phyloP scores from a whole-genome alignment of 495 filamentous ascomycete genomes.

The Recurvomyces mirabilis region DNA sequence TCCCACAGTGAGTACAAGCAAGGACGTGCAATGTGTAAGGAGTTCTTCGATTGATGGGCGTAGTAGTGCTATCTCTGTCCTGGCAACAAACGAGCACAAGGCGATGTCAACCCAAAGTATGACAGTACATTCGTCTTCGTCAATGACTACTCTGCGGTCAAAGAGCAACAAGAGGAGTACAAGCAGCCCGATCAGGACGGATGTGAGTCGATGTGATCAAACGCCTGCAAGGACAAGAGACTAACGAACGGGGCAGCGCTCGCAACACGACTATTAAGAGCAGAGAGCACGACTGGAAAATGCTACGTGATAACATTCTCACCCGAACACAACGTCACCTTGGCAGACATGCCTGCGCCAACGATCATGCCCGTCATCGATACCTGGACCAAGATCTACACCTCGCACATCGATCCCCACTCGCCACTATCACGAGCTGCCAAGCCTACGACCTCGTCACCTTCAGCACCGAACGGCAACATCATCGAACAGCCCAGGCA shows the following conservation, averaged over 20 bases:
- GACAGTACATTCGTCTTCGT: conserved; percentile 84
- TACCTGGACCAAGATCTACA: conserved; percentile 83
- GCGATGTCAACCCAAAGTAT: conserved; percentile 80
- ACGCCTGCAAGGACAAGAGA: not conserved
- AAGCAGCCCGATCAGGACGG: conserved; percentile 39
- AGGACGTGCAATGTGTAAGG: not conserved
- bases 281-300: conserved; percentile 80
- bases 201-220: conserved; percentile 30
- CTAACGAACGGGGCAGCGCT: conserved; percentile 39
- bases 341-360: conserved; percentile 64
- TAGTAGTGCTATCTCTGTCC: conserved; percentile 83
- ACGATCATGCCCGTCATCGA: conserved; percentile 67
- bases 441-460: conserved; percentile 37
- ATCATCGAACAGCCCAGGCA: conserved; percentile 46
- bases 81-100: conserved; percentile 81
- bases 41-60: conserved; percentile 3
- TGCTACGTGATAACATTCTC: conserved; percentile 97
- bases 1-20: conserved; percentile 41
- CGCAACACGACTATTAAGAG: conserved; percentile 69
- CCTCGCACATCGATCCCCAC: conserved; percentile 58
- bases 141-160: conserved; percentile 95
- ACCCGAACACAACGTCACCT: conserved; percentile 76
- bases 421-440: conserved; percentile 51
- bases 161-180: conserved; percentile 75
- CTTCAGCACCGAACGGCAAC: conserved; percentile 34